A percentile compares a stretch with the other conserved stretches of the same genome.
These are phyloP conservation scores for Aspergillus eucalypticola DNA, from an alignment of 2,329 filamentous ascomycete species.

Conservation along the genomic window DNA sequence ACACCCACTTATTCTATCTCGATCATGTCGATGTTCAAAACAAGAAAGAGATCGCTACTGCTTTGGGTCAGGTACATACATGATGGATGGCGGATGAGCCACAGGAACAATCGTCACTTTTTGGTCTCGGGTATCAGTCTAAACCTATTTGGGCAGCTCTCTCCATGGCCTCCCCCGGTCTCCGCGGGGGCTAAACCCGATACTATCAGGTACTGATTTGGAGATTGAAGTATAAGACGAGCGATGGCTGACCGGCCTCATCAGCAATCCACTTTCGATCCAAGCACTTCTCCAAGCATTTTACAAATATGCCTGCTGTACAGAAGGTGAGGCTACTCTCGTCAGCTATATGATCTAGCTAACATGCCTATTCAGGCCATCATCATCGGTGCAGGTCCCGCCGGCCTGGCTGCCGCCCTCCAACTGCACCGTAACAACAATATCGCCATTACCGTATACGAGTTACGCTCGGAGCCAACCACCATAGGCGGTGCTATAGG, in stretches of 20 bases:
- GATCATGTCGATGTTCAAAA: no score
- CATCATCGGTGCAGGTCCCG: slow-evolving; percentile 26
- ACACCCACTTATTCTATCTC: no score
- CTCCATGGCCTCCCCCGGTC: background rate
- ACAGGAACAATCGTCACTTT: background rate
- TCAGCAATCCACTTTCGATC: background rate
- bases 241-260: background rate
- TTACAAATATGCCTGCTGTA: background rate
- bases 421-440: slow-evolving; percentile 18
- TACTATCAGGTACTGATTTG: background rate
- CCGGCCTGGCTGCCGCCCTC: slow-evolving; percentile 24
- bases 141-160: background rate
- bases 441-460: slow-evolving; percentile 27
- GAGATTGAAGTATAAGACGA: background rate
- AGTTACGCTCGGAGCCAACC: slow-evolving; percentile 31
- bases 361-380: slow-evolving; percentile 13
- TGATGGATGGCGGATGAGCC: background rate
- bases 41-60: background rate
- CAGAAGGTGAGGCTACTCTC: background rate
- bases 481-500: slow-evolving; percentile 34
- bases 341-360: background rate
- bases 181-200: slow-evolving; percentile 1
- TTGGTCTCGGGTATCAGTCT: background rate
- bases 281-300: background rate
- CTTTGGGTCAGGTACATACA: background rate